These are phyloP conservation scores for Dendrobium catenatum DNA, from an alignment of 106 monocot genomes.

Conservation along the genomic window DNA sequence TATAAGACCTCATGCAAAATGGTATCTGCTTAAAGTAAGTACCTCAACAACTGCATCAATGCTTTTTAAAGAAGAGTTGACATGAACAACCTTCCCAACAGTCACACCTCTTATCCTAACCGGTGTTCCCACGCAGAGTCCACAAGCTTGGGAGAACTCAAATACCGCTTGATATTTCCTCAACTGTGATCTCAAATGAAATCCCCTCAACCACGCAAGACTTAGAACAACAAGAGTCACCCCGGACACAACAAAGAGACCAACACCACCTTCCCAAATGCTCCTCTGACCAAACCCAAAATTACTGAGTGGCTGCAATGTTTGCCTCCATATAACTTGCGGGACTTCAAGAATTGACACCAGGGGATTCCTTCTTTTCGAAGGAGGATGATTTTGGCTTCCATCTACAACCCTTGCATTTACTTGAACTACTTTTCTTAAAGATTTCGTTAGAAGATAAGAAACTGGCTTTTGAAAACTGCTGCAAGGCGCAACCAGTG, in stretches of 20 bases:
- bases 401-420: slow-evolving; percentile 19
- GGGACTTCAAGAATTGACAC: slow-evolving; percentile 12
- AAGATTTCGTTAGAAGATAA: neutral
- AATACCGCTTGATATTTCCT: slow-evolving; percentile 60
- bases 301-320: slow-evolving; percentile 53
- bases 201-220: slow-evolving; percentile 61
- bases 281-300: slow-evolving; percentile 67
- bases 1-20: neutral
- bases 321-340: slow-evolving; percentile 34
- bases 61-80: slow-evolving; percentile 54
- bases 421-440: neutral
- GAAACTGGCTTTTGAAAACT: neutral
- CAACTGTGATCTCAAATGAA: slow-evolving; percentile 41
- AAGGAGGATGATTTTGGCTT: slow-evolving; percentile 6
- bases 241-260: slow-evolving; percentile 56
- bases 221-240: slow-evolving; percentile 39
- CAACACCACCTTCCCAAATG: slow-evolving; percentile 80
- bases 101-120: slow-evolving; percentile 69
- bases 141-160: slow-evolving; percentile 67
- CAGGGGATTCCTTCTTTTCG: slow-evolving; percentile 2
- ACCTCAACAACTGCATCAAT: slow-evolving; percentile 70
- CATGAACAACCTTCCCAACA: slow-evolving; percentile 53
- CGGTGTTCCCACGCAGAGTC: slow-evolving; percentile 62
- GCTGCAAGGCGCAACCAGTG: neutral
- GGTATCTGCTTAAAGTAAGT: slow-evolving; percentile 2